phyloP scores from a whole-genome alignment of 2,329 filamentous ascomycete species.

The Acrocalymma vagum region DNA sequence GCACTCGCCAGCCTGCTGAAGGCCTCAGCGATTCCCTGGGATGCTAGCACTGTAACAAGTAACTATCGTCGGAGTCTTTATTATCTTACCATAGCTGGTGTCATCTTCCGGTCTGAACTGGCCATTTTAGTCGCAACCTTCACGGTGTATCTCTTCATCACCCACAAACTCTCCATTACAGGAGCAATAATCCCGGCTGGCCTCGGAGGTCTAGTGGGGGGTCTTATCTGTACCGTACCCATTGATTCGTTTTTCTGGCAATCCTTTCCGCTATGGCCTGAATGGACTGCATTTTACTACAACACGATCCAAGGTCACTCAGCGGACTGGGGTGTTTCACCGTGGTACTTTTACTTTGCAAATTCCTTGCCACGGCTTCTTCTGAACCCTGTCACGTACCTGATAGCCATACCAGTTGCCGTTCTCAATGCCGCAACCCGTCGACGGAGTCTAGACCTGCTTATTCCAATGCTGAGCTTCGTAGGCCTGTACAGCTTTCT shows the following conservation, averaged over 20 bases:
- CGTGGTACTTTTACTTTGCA: conserved; percentile 86
- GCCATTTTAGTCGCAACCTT: conserved; percentile 79
- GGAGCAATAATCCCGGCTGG: conserved; percentile 72
- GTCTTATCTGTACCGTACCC: conserved; percentile 74
- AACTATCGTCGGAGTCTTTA: conserved; percentile 73
- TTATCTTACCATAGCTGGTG: conserved; percentile 79
- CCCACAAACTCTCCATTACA: conserved; percentile 62
- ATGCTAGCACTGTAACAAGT: conserved; percentile 44
- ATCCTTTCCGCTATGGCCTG: conserved; percentile 79
- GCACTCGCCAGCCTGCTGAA: conserved; percentile 65
- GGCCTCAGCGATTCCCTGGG: conserved; percentile 49
- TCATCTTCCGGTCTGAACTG: conserved; percentile 89
- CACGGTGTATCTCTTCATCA: conserved; percentile 69
- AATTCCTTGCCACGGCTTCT: conserved; percentile 84
- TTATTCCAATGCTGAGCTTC: conserved; percentile 75
- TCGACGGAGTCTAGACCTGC: conserved; percentile 57
- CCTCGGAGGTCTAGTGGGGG: conserved; percentile 68
- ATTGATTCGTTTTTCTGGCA: conserved; percentile 97
- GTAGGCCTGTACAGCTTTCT: conserved; percentile 83
- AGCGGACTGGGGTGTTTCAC: conserved; percentile 85
- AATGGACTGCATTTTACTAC: conserved; percentile 87
- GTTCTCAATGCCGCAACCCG: conserved; percentile 58
- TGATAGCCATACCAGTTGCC: conserved; percentile 60
- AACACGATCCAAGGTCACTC: conserved; percentile 87
- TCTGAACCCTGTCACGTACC: conserved; percentile 75